Evolutionary conservation across 2,329 filamentous ascomycete species (phyloP).

Genomic region (Didymella pomorum): DNA sequence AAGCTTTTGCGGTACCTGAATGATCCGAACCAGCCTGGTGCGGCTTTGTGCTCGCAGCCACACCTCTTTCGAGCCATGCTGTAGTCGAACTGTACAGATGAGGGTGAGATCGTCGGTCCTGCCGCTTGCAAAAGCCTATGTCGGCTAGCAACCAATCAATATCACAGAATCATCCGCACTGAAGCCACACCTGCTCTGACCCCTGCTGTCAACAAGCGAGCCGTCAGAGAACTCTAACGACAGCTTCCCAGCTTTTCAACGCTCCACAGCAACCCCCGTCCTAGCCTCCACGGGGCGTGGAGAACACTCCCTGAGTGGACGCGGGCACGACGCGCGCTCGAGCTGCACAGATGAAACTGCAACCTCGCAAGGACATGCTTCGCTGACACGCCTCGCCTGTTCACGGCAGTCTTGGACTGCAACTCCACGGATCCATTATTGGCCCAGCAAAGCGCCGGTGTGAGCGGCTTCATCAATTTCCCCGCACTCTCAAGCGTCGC

Average conservation of each 20-base stretch:
- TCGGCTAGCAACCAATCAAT: constrained; percentile 31
- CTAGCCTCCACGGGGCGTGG: constrained; percentile 18
- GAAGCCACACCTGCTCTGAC: constrained; percentile 24
- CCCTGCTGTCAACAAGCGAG: constrained; percentile 33
- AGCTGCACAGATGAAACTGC: constrained; percentile 24
- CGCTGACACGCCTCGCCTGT: constrained; percentile 13
- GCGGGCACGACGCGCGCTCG: constrained; percentile 12
- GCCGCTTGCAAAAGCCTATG: constrained; percentile 39
- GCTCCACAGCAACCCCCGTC: constrained; percentile 22
- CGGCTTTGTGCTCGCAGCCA: constrained; percentile 25
- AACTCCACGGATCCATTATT: constrained; percentile 23
- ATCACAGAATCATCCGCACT: constrained; percentile 3
- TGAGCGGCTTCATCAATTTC: constrained; percentile 34
- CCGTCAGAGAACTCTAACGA: constrained; percentile 21
- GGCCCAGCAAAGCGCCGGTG: constrained; percentile 24
- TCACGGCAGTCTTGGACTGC: constrained; percentile 9
- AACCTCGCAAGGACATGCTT: constrained; percentile 13
- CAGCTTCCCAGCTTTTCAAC: constrained; percentile 10
- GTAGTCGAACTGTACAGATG: constrained; percentile 27
- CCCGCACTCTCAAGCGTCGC: constrained; percentile 40
- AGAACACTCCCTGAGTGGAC: constrained; percentile 1
- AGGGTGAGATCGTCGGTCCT: constrained; percentile 32
- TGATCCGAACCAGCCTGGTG: constrained; percentile 27
- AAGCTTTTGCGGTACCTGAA: constrained; percentile 33
- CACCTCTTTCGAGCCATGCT: constrained; percentile 30